A percentile compares a stretch with the other conserved stretches of the same genome.
phyloP scores from a whole-genome alignment of 768 basidiomycete genomes.

The Leccinum longicurvipes region DNA sequence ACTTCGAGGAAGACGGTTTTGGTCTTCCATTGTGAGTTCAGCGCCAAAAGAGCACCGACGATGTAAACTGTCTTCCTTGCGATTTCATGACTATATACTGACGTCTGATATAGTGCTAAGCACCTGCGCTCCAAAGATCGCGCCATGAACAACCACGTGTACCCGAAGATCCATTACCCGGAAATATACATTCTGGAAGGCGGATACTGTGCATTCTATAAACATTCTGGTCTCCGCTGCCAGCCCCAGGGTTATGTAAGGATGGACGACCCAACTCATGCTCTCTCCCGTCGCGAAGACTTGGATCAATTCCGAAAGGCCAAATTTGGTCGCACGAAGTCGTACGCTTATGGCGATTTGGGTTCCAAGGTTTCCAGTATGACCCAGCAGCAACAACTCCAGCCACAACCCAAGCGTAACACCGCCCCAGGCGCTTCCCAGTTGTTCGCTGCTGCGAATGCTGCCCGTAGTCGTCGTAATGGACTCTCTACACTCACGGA shows the following conservation, averaged over 20 bases:
- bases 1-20: constrained; percentile 72
- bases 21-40: constrained; percentile 98
- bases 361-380: constrained; percentile 39
- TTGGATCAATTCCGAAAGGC: constrained; percentile 88
- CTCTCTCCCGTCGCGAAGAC: constrained; percentile 76
- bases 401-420: constrained; percentile 56
- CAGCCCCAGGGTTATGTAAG: constrained; percentile 79
- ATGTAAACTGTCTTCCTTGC: constrained; percentile 56
- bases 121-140: constrained; percentile 90
- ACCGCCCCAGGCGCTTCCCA: constrained; percentile 58
- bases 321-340: constrained; percentile 86
- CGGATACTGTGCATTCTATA: constrained; percentile 89
- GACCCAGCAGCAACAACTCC: constrained; percentile 37
- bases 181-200: constrained; percentile 97
- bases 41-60: constrained; percentile 91
- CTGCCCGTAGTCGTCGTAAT: constrained; percentile 61
- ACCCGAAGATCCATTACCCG: constrained; percentile 92
- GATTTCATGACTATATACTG: neutral
- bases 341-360: constrained; percentile 88
- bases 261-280: constrained; percentile 93
- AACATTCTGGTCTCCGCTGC: constrained; percentile 68
- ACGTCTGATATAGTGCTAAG: constrained; percentile 65
- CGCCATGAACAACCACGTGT: constrained; percentile 79
- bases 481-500: constrained; percentile 64
- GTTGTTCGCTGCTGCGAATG: constrained; percentile 68